Evolutionary conservation across 768 basidiomycete genomes (phyloP).

Genomic region (Collybia sp.): DNA sequence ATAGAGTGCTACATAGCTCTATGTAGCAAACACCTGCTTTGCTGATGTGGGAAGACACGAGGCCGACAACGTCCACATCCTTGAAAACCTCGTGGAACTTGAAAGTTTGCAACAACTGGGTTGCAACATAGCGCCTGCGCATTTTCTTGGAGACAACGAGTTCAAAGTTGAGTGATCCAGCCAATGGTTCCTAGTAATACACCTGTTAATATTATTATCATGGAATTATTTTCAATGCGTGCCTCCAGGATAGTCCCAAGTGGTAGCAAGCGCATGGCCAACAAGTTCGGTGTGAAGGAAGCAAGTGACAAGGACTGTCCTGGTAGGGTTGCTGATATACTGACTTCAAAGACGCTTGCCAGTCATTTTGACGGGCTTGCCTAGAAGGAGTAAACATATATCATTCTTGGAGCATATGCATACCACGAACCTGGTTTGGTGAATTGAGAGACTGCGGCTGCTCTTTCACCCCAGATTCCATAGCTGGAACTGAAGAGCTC

Average conservation of each 20-base stretch:
- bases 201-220: neutral
- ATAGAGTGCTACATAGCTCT: too few relatives aligned
- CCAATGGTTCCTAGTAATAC: conserved; percentile 14
- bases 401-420: conserved; percentile 1
- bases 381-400: neutral
- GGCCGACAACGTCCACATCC: conserved; percentile 17
- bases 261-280: conserved; percentile 25
- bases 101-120: conserved; percentile 18
- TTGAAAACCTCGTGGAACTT: conserved; percentile 12
- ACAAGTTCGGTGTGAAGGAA: conserved; percentile 9
- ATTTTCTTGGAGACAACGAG: conserved; percentile 21
- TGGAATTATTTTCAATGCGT: neutral
- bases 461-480: conserved; percentile 18
- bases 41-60: conserved; percentile 29
- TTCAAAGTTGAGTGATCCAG: conserved; percentile 32
- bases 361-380: neutral
- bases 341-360: neutral
- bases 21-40: too few relatives aligned
- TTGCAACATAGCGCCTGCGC: conserved; percentile 24
- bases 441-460: conserved; percentile 3
- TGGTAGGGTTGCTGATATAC: conserved; percentile 5
- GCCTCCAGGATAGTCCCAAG: conserved; percentile 15
- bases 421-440: conserved; percentile 9
- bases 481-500: conserved; percentile 24
- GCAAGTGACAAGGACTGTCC: conserved; percentile 16